phyloP scores from a whole-genome alignment of 805 yeast species.

The Zygoascus tannicola region DNA sequence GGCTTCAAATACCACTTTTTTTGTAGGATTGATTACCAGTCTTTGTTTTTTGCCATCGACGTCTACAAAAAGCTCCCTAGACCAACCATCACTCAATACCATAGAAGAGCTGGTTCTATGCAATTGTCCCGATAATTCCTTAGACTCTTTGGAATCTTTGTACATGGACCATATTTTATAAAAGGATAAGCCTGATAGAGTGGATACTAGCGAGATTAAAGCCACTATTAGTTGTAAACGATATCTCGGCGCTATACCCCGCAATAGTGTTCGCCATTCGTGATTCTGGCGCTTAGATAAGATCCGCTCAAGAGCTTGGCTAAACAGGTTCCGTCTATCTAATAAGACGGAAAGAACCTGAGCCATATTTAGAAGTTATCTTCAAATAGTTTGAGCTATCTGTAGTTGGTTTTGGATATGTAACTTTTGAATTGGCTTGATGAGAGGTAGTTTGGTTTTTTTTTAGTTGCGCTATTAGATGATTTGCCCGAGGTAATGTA shows the following conservation, averaged over 20 bases:
- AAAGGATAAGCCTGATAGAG: neutral
- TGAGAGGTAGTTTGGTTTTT: too few species aligned
- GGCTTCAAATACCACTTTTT: conserved; percentile 23
- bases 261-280: neutral
- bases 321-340: neutral
- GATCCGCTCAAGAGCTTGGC: neutral
- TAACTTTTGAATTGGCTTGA: too few species aligned
- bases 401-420: too few species aligned
- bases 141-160: neutral
- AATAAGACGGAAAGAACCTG: neutral
- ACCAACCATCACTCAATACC: conserved; percentile 22
- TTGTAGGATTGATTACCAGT: conserved; percentile 25
- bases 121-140: neutral
- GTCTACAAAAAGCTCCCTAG: conserved; percentile 23
- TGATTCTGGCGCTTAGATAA: neutral
- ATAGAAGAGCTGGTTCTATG: conserved; percentile 17
- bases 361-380: too few species aligned
- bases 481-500: too few species aligned
- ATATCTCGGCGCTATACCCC: neutral
- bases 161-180: neutral
- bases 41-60: conserved; percentile 14
- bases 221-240: neutral
- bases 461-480: too few species aligned
- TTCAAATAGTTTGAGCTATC: too few species aligned
- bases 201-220: neutral